Evolutionary conservation across 768 basidiomycete species (phyloP), one percentile per base, ranked within the genome.

Genomic region (Termitomyces heimii): DNA sequence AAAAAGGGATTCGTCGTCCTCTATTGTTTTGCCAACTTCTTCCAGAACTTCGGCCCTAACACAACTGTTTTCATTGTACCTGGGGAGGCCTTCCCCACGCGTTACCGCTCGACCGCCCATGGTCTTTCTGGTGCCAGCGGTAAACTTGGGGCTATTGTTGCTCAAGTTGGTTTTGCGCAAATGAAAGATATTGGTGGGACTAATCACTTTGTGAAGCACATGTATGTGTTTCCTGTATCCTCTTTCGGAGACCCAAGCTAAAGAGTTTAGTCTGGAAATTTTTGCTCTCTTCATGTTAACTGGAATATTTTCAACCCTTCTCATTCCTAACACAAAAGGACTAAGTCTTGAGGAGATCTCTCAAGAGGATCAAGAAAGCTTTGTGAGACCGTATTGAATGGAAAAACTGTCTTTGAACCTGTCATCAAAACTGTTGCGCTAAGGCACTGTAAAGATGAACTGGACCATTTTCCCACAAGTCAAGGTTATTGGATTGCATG

Each of bases 11-110:
- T 93, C 68, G 84, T 91, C 48, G 86, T 88, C 75, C 80, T 91
- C 24, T 94, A 93, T 74, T 89, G 89, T 67, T 74, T 94, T n/a
- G 81, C 89, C 64, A 87, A 89, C 68, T 91, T 92, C 75, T 91
- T 92, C 86, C 87, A 90, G 74, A 93, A 93, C 73, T 93, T 92
- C 60, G 91, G 89, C 1, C 88, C 86, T 8, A 90, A 92, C 63
- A 81, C 80, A 0, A 92, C 89, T 0, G 91, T 89, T 0, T 93
- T 94, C 69, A 59, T 92, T 53, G 74, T 92, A 5, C 90, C 92
- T 0, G 89, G 88, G 59, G 92, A 94, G 67, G 80, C 77, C 26
- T 94, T 91, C 82, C 92, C 92, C 1, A 94, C 92, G 0, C 88
- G 92, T 47, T 92, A 93, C 70, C 84, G 92, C 59, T 89, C 89